These are phyloP conservation scores for Linnemannia exigua DNA, from an alignment of 192 early-diverging fungal species.

Conservation along the genomic window DNA sequence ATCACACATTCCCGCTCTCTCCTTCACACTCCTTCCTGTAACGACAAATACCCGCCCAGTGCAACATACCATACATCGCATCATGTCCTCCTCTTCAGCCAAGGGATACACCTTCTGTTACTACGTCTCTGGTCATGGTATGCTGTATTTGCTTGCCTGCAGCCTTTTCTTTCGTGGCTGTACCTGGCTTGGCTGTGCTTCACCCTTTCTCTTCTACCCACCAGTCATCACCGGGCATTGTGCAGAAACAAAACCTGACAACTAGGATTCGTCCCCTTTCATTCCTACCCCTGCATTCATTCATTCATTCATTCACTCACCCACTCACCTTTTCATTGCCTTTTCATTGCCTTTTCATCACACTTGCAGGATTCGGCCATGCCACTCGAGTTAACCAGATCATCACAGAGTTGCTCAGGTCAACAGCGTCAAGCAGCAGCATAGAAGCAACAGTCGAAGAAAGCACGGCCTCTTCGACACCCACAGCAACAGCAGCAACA, in stretches of 20 bases:
- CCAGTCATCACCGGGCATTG: not conserved
- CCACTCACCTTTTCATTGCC: too few relatives aligned
- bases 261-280: not conserved
- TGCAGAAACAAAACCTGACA: not conserved
- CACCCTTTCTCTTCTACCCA: too few relatives aligned
- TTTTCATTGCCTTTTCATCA: not conserved
- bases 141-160: not conserved
- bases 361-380: constrained; percentile 65
- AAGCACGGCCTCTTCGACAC: not conserved
- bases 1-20: not conserved
- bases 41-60: not conserved
- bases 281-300: not conserved
- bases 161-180: not conserved
- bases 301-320: not conserved
- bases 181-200: too few relatives aligned
- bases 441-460: not conserved
- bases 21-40: not conserved
- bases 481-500: too few relatives aligned
- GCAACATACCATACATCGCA: not conserved
- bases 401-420: constrained; percentile 59
- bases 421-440: not conserved
- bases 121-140: constrained; percentile 73
- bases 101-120: constrained; percentile 66
- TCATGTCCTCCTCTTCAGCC: not conserved
- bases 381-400: constrained; percentile 70